A percentile compares a stretch with the other conserved stretches of the same genome.
phyloP scores from a whole-genome alignment of 331 rosid species.

The Ulmus americana region DNA sequence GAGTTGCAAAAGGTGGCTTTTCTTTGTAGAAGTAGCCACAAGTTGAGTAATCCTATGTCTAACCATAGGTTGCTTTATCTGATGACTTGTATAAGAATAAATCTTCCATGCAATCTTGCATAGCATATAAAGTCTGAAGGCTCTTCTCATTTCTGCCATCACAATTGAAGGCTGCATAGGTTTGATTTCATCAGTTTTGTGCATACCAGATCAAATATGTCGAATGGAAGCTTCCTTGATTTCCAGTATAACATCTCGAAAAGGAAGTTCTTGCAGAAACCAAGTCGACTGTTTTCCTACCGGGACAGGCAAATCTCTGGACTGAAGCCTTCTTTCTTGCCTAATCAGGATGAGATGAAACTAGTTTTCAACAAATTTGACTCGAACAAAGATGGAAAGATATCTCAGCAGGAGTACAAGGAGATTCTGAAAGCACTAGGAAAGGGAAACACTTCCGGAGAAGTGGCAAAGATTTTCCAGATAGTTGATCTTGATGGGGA shows the following conservation, averaged over 20 bases:
- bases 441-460: conserved; percentile 35
- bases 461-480: conserved; percentile 60
- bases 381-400: conserved; percentile 65
- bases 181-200: conserved; percentile 1
- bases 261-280: conserved; percentile 51
- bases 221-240: conserved; percentile 51
- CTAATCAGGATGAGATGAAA: conserved; percentile 65
- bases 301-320: conserved; percentile 52
- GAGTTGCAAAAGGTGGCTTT: not conserved
- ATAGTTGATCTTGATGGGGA: conserved; percentile 70
- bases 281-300: conserved; percentile 43
- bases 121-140: conserved; percentile 8
- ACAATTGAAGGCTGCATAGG: not conserved
- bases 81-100: conserved; percentile 12
- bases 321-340: conserved; percentile 34
- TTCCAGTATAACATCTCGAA: conserved; percentile 65
- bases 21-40: conserved; percentile 23
- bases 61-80: conserved; percentile 11
- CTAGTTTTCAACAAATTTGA: conserved; percentile 69
- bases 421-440: conserved; percentile 53
- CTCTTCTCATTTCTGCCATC: conserved; percentile 7
- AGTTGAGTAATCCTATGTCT: conserved; percentile 28
- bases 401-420: conserved; percentile 66
- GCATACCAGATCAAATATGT: conserved; percentile 28
- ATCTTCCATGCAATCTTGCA: not conserved